Percentiles rank a stretch among this genome's conserved stretches.
These are phyloP conservation scores for Sugiyamaella castrensis DNA, from an alignment of 1,139 yeast species.

Conservation along the genomic window DNA sequence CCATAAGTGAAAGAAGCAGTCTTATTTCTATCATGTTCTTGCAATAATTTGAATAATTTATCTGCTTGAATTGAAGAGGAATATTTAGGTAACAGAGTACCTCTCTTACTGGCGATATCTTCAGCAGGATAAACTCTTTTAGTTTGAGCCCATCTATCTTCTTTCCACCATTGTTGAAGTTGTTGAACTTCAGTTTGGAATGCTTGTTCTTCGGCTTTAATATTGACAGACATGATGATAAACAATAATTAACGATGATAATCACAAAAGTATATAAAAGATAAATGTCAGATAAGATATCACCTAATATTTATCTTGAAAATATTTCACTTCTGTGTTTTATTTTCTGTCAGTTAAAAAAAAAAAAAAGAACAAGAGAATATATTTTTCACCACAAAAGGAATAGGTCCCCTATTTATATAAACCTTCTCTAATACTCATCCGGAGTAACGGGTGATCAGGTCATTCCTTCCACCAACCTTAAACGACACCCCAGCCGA, in stretches of 20 bases:
- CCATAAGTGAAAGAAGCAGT: slow-evolving; percentile 91
- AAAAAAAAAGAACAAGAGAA: too few species aligned
- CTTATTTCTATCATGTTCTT: slow-evolving; percentile 68
- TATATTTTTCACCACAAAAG: not conserved
- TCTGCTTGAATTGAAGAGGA: slow-evolving; percentile 83
- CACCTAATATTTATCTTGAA: not conserved
- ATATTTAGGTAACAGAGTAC: slow-evolving; percentile 62
- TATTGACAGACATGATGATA: slow-evolving; percentile 5
- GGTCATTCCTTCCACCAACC: too few species aligned
- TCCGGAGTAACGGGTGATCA: too few species aligned
- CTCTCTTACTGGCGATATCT: slow-evolving; percentile 87
- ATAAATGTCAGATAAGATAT: not conserved
- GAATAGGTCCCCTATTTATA: too few species aligned
- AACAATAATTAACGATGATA: not conserved
- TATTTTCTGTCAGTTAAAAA: too few species aligned
- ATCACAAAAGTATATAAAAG: not conserved
- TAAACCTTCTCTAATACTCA: too few species aligned
- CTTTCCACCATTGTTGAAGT: slow-evolving; percentile 85
- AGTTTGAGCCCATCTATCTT: slow-evolving; percentile 86
- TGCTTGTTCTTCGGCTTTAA: slow-evolving; percentile 50
- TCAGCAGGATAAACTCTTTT: slow-evolving; percentile 86
- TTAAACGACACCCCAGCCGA: too few species aligned
- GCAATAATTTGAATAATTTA: slow-evolving; percentile 67
- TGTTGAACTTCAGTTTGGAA: slow-evolving; percentile 70
- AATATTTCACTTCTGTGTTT: not conserved